A percentile compares a stretch with the other conserved stretches of the same genome.
Evolutionary conservation across 1,284 basidiomycete species (phyloP).

Genomic region (Ustilago tritici): DNA sequence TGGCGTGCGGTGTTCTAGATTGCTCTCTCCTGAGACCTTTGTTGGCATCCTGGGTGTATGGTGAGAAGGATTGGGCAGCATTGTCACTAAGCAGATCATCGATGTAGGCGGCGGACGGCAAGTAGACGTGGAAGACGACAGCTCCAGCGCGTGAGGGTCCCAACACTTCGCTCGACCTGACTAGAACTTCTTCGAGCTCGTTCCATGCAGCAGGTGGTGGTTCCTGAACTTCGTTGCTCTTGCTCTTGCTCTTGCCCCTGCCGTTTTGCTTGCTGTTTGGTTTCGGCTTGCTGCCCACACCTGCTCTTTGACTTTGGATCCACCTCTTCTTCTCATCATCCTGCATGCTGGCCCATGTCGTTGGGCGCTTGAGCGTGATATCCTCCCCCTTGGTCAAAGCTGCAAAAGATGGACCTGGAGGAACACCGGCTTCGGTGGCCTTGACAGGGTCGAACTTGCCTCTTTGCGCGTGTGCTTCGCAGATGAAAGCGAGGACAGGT

Average conservation of each 20-base stretch:
- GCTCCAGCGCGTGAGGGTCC: constrained; percentile 78
- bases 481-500: constrained; percentile 74
- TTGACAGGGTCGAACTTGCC: constrained; percentile 86
- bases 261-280: constrained; percentile 57
- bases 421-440: constrained; percentile 78
- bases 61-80: constrained; percentile 72
- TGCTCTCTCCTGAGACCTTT: constrained; percentile 62
- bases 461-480: constrained; percentile 80
- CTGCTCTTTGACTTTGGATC: constrained; percentile 71
- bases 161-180: constrained; percentile 66
- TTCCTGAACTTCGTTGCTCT: constrained; percentile 36
- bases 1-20: constrained; percentile 72
- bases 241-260: constrained; percentile 12
- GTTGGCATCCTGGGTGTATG: constrained; percentile 64
- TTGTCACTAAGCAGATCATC: constrained; percentile 72
- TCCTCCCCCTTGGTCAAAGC: constrained; percentile 71
- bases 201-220: constrained; percentile 72
- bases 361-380: constrained; percentile 70
- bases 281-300: constrained; percentile 67
- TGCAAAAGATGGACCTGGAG: constrained; percentile 73
- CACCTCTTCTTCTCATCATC: constrained; percentile 43
- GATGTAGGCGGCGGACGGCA: constrained; percentile 78
- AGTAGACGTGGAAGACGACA: constrained; percentile 73
- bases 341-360: constrained; percentile 44
- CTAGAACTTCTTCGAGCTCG: constrained; percentile 38